A percentile compares a stretch with the other conserved stretches of the same genome.
These are phyloP conservation scores for Populus alba DNA, from an alignment of 345 rosid genomes.

Conservation along the genomic window DNA sequence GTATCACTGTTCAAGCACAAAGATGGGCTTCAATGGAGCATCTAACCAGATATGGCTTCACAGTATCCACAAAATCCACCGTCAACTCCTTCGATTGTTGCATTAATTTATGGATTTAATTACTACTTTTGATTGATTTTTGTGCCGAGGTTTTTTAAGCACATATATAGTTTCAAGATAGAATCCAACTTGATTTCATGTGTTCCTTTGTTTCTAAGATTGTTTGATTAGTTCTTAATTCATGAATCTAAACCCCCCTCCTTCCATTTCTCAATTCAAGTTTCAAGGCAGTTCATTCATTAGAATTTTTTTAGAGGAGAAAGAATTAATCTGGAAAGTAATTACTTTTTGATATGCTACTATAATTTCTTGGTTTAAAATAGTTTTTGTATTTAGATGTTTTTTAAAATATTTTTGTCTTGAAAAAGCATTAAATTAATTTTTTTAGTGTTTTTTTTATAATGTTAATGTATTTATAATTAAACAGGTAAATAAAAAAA, in stretches of 20 bases:
- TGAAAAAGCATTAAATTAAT: no score
- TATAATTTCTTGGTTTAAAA: no score
- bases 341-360: not conserved
- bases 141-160: not conserved
- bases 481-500: no score
- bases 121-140: not conserved
- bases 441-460: no score
- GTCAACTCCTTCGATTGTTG: not conserved
- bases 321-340: not conserved
- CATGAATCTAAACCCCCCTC: no score
- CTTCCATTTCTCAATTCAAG: no score
- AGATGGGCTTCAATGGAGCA: not conserved
- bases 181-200: not conserved
- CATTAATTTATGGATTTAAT: not conserved
- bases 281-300: not conserved
- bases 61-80: not conserved
- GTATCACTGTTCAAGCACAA: conserved; percentile 24
- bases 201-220: no score
- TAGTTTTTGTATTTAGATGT: no score
- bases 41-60: no score
- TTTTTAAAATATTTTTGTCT: no score
- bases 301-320: not conserved
- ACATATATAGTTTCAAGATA: not conserved
- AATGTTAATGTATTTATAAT: no score
- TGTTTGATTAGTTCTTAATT: not conserved